A percentile compares a stretch with the other conserved stretches of the same genome.
Evolutionary conservation across 768 basidiomycete species (phyloP).

Genomic region (Boletus reticulatus): DNA sequence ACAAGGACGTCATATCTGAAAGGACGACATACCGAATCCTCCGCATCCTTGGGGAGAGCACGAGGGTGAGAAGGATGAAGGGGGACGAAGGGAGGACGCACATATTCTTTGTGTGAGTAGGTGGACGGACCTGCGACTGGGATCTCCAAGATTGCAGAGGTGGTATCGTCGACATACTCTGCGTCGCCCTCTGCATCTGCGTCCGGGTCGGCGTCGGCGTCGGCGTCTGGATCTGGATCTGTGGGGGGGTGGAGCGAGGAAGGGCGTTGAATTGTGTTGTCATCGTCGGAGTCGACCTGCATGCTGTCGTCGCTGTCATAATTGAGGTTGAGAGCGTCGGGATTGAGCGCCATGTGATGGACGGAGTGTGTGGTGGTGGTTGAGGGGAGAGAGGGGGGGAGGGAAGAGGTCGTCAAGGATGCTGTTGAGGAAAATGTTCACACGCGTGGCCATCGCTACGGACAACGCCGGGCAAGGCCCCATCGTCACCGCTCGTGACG

Average conservation of each 20-base stretch:
- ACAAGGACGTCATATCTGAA: constrained; percentile 6
- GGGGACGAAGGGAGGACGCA: constrained; percentile 36
- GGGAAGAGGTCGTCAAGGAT: constrained; percentile 40
- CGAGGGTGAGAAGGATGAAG: neutral
- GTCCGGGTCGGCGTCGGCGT: constrained; percentile 54
- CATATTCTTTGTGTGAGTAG: constrained; percentile 58
- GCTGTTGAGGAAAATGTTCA: constrained; percentile 40
- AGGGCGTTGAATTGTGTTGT: constrained; percentile 21
- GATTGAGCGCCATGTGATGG: constrained; percentile 34
- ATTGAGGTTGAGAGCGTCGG: constrained; percentile 50
- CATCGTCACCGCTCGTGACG: constrained; percentile 42
- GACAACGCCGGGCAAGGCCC: constrained; percentile 43
- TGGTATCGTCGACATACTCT: constrained; percentile 38
- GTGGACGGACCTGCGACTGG: constrained; percentile 39
- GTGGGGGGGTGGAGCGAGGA: constrained; percentile 18
- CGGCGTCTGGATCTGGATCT: constrained; percentile 48
- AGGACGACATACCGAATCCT: constrained; percentile 31
- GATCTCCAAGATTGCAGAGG: constrained; percentile 36
- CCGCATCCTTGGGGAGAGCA: constrained; percentile 22
- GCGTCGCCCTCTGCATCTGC: constrained; percentile 42
- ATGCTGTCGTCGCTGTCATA: constrained; percentile 59
- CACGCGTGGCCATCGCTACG: constrained; percentile 42
- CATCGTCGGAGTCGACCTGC: constrained; percentile 66
- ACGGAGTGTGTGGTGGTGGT: constrained; percentile 31
- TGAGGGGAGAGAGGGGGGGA: constrained; percentile 34